phyloP scores from a whole-genome alignment of 2,329 filamentous ascomycete genomes.

The Colletotrichum sojae region DNA sequence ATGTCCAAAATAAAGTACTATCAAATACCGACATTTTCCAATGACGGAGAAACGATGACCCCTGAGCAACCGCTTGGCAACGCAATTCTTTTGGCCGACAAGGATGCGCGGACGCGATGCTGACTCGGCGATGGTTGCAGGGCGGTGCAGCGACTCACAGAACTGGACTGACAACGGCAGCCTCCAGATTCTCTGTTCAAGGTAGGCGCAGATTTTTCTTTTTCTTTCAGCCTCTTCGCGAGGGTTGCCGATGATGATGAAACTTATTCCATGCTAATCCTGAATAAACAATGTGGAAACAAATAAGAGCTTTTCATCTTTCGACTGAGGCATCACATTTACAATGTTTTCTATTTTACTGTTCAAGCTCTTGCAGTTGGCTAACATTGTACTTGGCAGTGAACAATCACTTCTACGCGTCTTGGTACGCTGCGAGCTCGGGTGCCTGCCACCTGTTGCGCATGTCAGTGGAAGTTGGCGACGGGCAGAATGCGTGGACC shows the following conservation, averaged over 20 bases:
- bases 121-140: not conserved
- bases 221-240: conserved; percentile 36
- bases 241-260: conserved; percentile 72
- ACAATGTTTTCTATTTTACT: conserved; percentile 48
- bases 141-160: not conserved
- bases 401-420: conserved; percentile 30
- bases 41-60: conserved; percentile 55
- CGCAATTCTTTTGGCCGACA: not conserved
- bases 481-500: conserved; percentile 46
- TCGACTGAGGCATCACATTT: conserved; percentile 72
- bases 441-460: conserved; percentile 64
- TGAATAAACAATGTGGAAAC: conserved; percentile 76
- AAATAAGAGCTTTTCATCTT: conserved; percentile 87
- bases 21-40: conserved; percentile 59
- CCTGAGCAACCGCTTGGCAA: conserved; percentile 42
- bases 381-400: conserved; percentile 42
- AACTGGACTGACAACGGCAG: not conserved
- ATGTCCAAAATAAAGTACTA: conserved; percentile 60
- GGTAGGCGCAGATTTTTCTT: conserved; percentile 47
- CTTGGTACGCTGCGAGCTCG: conserved; percentile 68
- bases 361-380: conserved; percentile 40
- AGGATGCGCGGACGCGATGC: not conserved
- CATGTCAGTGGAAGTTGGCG: conserved; percentile 45
- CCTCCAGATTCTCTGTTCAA: conserved; percentile 21
- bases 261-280: conserved; percentile 85